Evolutionary conservation across 345 rosid genomes (phyloP).

Genomic region (Turritis glabra): DNA sequence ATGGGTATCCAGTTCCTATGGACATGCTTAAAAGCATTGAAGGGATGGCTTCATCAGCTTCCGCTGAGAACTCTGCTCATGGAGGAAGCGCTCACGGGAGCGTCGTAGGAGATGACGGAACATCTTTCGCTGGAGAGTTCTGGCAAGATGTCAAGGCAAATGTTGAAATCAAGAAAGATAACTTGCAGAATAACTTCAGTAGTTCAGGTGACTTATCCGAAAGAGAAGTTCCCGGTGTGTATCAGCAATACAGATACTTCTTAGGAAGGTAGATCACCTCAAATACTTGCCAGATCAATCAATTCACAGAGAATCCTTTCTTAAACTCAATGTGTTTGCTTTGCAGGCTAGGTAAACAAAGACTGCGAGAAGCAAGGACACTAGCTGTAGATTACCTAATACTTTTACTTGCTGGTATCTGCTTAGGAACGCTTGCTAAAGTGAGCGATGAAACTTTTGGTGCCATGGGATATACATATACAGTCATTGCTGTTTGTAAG

Average conservation of each 20-base stretch:
- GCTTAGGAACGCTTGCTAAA: slow-evolving; percentile 97
- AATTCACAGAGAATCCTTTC: not conserved
- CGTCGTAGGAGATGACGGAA: slow-evolving; percentile 44
- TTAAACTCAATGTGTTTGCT: slow-evolving; percentile 4
- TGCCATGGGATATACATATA: slow-evolving; percentile 81
- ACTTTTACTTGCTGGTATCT: slow-evolving; percentile 88
- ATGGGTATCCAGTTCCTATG: slow-evolving; percentile 79
- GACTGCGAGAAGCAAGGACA: slow-evolving; percentile 86
- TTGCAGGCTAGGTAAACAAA: slow-evolving; percentile 85
- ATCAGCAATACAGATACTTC: slow-evolving; percentile 79
- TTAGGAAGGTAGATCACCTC: slow-evolving; percentile 69
- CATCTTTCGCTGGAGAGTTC: slow-evolving; percentile 76
- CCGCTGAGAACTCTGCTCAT: slow-evolving; percentile 53
- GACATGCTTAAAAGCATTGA: slow-evolving; percentile 80
- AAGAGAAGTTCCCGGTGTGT: slow-evolving; percentile 66
- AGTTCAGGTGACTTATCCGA: slow-evolving; percentile 64
- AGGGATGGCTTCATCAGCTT: slow-evolving; percentile 48
- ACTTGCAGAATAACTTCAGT: slow-evolving; percentile 49
- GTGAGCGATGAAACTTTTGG: slow-evolving; percentile 99
- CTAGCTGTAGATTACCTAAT: slow-evolving; percentile 92
- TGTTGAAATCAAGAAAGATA: slow-evolving; percentile 68
- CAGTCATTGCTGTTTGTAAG: slow-evolving; percentile 98
- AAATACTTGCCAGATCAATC: not conserved
- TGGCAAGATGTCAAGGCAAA: slow-evolving; percentile 78
- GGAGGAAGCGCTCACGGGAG: slow-evolving; percentile 58